Evolutionary conservation across 768 basidiomycete species (phyloP).

Genomic region (Leccinellum rugosiceps): DNA sequence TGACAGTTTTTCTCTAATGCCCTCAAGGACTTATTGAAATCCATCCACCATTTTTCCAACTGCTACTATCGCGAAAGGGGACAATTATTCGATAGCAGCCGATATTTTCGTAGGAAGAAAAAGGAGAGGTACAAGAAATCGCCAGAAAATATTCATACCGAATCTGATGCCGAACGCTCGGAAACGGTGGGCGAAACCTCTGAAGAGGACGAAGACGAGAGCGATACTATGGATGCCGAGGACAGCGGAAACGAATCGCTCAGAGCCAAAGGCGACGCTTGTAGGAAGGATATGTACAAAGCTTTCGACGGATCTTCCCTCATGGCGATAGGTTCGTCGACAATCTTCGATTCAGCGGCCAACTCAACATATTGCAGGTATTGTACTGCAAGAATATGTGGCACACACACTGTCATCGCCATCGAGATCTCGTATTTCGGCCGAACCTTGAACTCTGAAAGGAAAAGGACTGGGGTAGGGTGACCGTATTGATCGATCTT

Average conservation of each 20-base stretch:
- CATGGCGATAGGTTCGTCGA: constrained; percentile 59
- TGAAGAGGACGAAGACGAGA: constrained; percentile 16
- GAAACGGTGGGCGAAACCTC: constrained; percentile 15
- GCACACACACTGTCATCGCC: constrained; percentile 28
- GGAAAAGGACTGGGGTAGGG: constrained; percentile 5
- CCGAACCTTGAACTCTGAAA: constrained; percentile 4
- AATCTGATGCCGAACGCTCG: constrained; percentile 10
- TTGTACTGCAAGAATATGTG: constrained; percentile 68
- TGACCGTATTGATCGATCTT: not conserved
- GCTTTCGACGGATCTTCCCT: constrained; percentile 70
- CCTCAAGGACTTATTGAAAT: constrained; percentile 49
- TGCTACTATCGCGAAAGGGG: constrained; percentile 61
- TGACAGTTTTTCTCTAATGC: constrained; percentile 7
- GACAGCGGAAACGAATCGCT: constrained; percentile 6
- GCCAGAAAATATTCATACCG: constrained; percentile 20
- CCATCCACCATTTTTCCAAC: constrained; percentile 49
- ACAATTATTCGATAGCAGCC: constrained; percentile 51
- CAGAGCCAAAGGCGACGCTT: constrained; percentile 3
- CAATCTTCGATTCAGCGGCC: not conserved
- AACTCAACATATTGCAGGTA: constrained; percentile 40
- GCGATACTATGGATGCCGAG: constrained; percentile 5
- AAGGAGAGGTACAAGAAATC: constrained; percentile 28
- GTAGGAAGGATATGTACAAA: constrained; percentile 65
- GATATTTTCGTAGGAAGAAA: constrained; percentile 43
- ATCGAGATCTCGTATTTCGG: not conserved